Percentiles rank a stretch among this genome's conserved stretches.
phyloP scores from a whole-genome alignment of 1,284 basidiomycete genomes.

The Phellopilus nigrolimitatus region DNA sequence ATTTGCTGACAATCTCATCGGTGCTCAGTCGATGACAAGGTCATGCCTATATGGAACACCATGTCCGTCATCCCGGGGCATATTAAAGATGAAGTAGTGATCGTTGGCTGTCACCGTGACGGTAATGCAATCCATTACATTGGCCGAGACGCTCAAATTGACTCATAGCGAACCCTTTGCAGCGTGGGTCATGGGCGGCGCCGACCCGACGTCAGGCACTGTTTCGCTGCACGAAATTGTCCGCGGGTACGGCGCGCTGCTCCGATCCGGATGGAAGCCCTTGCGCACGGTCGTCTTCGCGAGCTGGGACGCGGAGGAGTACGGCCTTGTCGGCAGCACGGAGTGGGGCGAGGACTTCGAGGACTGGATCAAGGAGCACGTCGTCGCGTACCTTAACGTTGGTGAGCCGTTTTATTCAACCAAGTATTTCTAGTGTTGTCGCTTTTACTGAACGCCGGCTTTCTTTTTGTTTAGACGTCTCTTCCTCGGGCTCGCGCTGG shows the following conservation, averaged over 20 bases:
- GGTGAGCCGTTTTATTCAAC: slow-evolving; percentile 33
- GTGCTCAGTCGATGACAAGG: slow-evolving; percentile 66
- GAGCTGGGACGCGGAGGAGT: slow-evolving; percentile 94
- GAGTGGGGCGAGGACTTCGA: slow-evolving; percentile 91
- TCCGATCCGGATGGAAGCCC: slow-evolving; percentile 82
- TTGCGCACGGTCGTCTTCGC: slow-evolving; percentile 85
- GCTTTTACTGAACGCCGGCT: too few relatives aligned
- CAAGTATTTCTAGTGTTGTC: slow-evolving; percentile 16
- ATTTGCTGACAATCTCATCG: slow-evolving; percentile 17
- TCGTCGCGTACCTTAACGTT: slow-evolving; percentile 86
- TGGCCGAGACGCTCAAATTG: slow-evolving; percentile 20
- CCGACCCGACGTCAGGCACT: slow-evolving; percentile 86
- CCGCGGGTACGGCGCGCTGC: slow-evolving; percentile 72
- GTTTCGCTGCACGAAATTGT: slow-evolving; percentile 83
- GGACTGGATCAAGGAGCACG: slow-evolving; percentile 71
- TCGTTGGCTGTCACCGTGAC: slow-evolving; percentile 86
- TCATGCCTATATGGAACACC: slow-evolving; percentile 84
- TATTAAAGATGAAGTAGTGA: slow-evolving; percentile 79
- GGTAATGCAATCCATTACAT: slow-evolving; percentile 38
- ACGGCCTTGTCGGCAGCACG: slow-evolving; percentile 83
- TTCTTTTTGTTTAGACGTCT: slow-evolving; percentile 41
- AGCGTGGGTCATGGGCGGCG: slow-evolving; percentile 62
- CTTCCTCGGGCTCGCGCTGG: slow-evolving; percentile 67
- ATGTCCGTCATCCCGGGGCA: slow-evolving; percentile 90
- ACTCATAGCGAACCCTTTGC: background rate